phyloP scores from a whole-genome alignment of 108 stramenopile species.

The Parmales sp. region DNA sequence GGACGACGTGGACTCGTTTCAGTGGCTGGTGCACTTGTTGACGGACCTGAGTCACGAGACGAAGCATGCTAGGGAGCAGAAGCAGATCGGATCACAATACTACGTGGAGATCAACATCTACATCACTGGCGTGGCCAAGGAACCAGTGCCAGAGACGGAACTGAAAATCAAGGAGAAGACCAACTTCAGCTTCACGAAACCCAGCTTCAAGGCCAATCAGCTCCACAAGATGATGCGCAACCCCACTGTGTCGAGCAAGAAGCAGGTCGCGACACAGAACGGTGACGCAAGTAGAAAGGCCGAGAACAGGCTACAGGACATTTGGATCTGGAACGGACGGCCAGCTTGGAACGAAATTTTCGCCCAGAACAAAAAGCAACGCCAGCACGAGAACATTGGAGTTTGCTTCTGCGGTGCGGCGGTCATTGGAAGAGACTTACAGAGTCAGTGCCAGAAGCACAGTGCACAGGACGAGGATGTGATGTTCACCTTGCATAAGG shows the following conservation, averaged over 20 bases:
- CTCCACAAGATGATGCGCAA: slow-evolving; percentile 18
- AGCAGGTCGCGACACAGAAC: slow-evolving; percentile 1
- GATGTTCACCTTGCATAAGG: slow-evolving; percentile 18
- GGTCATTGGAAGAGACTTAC: slow-evolving; percentile 15
- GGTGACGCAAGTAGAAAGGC: not conserved
- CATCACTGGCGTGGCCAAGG: slow-evolving; percentile 10
- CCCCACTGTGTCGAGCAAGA: slow-evolving; percentile 11
- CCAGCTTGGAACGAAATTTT: slow-evolving; percentile 34
- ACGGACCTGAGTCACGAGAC: not conserved
- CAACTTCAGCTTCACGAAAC: not conserved
- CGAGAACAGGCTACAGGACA: slow-evolving; percentile 25
- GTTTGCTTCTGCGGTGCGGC: slow-evolving; percentile 36
- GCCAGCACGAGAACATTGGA: slow-evolving; percentile 20
- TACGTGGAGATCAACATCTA: slow-evolving; percentile 15
- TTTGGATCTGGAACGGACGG: slow-evolving; percentile 38
- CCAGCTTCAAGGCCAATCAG: slow-evolving; percentile 16
- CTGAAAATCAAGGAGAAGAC: not conserved
- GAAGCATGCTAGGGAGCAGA: slow-evolving; percentile 3
- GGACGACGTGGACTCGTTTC: slow-evolving; percentile 24
- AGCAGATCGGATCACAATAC: slow-evolving; percentile 12
- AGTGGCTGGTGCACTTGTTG: slow-evolving; percentile 3
- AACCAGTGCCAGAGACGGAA: not conserved
- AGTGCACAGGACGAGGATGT: not conserved
- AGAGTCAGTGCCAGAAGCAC: slow-evolving; percentile 11
- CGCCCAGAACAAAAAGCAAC: not conserved